Evolutionary conservation across 1,284 basidiomycete species (phyloP).

Genomic region (Puccinia triticina): DNA sequence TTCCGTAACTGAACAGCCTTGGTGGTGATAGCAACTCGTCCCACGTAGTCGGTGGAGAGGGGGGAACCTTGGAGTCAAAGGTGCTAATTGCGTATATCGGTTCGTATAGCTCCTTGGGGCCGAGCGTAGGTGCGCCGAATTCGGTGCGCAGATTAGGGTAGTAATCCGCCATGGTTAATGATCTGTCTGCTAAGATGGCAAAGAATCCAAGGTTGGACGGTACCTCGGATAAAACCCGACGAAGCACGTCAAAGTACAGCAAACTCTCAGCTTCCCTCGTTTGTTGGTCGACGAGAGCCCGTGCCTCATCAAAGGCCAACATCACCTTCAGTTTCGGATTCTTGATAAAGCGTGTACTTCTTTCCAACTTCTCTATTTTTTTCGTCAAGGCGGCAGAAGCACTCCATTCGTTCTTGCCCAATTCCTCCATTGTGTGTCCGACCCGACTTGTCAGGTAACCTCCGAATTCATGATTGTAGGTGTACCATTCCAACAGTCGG

Average conservation of each 20-base stretch:
- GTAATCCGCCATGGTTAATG: neutral
- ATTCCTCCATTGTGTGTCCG: neutral
- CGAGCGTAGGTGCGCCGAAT: neutral
- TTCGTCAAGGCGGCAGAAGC: neutral
- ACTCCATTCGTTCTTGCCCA: neutral
- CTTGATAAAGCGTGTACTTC: neutral
- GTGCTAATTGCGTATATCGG: neutral
- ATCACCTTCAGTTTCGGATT: neutral
- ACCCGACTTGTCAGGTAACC: neutral
- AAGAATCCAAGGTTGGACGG: neutral
- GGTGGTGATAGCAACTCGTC: slow-evolving; percentile 3
- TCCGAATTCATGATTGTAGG: neutral
- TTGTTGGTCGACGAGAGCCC: neutral
- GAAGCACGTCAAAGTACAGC: neutral
- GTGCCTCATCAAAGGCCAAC: neutral
- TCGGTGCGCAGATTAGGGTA: neutral
- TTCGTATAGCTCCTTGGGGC: neutral
- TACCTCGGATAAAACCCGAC: neutral
- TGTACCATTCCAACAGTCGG: neutral
- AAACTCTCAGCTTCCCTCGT: neutral
- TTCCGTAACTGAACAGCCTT: slow-evolving; percentile 2
- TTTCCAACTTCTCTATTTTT: neutral
- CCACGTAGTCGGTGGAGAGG: neutral
- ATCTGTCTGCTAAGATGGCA: neutral
- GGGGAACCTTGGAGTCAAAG: neutral